These are phyloP conservation scores for Nitzschia putrida DNA, from an alignment of 108 stramenopile species.

Conservation along the genomic window DNA sequence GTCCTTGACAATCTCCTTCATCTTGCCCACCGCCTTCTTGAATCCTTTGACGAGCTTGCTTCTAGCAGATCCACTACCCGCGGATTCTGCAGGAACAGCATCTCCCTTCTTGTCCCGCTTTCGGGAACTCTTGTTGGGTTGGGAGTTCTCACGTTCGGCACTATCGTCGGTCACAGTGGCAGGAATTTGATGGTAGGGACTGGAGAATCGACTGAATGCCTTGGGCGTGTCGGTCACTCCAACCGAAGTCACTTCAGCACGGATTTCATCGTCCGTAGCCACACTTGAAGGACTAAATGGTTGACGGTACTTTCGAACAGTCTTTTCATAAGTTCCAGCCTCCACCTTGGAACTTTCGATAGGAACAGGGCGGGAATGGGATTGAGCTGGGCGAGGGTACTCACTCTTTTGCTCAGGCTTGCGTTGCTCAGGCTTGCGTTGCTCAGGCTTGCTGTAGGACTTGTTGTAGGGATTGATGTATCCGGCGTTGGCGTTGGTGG, in stretches of 20 bases:
- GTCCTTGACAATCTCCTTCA: slow-evolving; percentile 28
- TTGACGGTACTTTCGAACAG: background rate
- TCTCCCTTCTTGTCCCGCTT: background rate
- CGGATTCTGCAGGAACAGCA: background rate
- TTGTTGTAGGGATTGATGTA: background rate
- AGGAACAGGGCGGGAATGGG: background rate
- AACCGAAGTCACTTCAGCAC: slow-evolving; percentile 25
- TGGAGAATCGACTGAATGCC: slow-evolving; percentile 3
- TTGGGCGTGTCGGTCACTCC: slow-evolving; percentile 17
- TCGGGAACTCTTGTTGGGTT: background rate
- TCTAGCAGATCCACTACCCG: slow-evolving; percentile 7
- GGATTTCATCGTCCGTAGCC: slow-evolving; percentile 24
- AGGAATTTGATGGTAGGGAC: slow-evolving; percentile 8
- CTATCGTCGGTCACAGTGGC: slow-evolving; percentile 10
- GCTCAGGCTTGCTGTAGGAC: background rate
- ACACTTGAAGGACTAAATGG: slow-evolving; percentile 18
- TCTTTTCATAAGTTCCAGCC: background rate
- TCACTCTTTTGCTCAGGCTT: background rate
- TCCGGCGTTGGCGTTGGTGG: background rate
- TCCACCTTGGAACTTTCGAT: background rate
- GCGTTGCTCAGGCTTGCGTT: background rate
- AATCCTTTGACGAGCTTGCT: slow-evolving; percentile 20
- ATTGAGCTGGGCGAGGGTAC: background rate
- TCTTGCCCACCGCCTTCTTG: slow-evolving; percentile 19
- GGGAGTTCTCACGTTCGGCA: background rate